Evolutionary conservation across 208 protist genomes (phyloP).

Genomic region (Entamoeba invadens): DNA sequence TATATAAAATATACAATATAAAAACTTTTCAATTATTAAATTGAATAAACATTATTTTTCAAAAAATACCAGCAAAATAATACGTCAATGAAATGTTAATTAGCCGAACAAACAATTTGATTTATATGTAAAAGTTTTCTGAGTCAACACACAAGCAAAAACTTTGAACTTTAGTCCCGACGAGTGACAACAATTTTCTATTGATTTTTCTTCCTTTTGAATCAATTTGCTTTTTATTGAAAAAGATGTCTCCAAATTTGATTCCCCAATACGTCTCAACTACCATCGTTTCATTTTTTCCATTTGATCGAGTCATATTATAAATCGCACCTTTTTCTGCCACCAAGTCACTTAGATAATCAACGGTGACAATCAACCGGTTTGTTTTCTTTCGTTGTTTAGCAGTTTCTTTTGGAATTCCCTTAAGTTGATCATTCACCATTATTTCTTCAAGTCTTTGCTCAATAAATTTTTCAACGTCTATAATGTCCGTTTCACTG

Average conservation of each 20-base stretch:
- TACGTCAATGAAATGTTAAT: too few relatives aligned
- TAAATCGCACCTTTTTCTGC: background rate
- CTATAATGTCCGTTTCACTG: background rate
- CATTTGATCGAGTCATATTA: background rate
- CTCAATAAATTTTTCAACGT: background rate
- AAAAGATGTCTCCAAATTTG: background rate
- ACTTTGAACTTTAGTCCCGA: too few relatives aligned
- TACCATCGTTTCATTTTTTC: background rate
- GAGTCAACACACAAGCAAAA: too few relatives aligned
- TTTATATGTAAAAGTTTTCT: too few relatives aligned
- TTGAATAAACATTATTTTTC: too few relatives aligned
- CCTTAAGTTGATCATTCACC: background rate
- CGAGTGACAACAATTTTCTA: background rate
- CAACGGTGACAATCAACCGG: background rate
- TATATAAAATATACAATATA: too few relatives aligned
- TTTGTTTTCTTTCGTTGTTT: background rate
- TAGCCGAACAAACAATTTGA: too few relatives aligned
- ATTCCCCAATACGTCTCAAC: background rate
- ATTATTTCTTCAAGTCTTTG: background rate
- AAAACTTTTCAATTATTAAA: too few relatives aligned
- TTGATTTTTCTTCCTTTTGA: background rate
- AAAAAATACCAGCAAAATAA: too few relatives aligned
- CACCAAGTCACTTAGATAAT: background rate
- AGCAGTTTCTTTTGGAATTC: background rate
- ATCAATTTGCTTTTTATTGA: background rate